phyloP scores from a whole-genome alignment of 2,329 filamentous ascomycete species.

The Fusarium odoratissimum region DNA sequence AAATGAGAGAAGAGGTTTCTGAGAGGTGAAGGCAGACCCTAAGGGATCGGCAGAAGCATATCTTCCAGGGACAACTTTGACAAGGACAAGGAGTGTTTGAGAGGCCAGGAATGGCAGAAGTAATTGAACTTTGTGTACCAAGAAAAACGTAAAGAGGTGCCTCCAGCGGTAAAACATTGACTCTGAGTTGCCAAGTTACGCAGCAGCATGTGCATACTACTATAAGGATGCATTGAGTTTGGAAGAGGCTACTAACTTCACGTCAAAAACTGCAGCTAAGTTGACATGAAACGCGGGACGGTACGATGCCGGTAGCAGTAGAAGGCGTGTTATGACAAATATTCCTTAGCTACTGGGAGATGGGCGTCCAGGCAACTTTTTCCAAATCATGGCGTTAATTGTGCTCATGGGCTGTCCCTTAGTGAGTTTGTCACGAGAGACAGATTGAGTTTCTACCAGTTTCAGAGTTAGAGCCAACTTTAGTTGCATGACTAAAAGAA shows the following conservation, averaged over 20 bases:
- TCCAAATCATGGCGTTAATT: background rate
- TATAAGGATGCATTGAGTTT: constrained; percentile 13
- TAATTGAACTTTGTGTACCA: constrained; percentile 4
- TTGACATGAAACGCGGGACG: constrained; percentile 9
- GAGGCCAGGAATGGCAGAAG: background rate
- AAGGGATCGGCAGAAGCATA: constrained; percentile 25
- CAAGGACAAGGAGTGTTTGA: constrained; percentile 13
- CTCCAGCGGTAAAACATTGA: background rate
- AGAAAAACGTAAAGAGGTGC: background rate
- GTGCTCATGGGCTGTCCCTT: background rate
- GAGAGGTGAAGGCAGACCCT: constrained; percentile 1
- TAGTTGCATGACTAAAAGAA: constrained; percentile 9
- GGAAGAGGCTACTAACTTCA: constrained; percentile 5
- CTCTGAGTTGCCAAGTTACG: background rate
- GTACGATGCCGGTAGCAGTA: background rate
- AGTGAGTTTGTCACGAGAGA: background rate
- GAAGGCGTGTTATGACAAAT: background rate
- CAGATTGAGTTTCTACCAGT: constrained; percentile 32
- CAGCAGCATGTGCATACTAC: background rate
- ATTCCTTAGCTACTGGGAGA: constrained; percentile 1
- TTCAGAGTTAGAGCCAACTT: constrained; percentile 14
- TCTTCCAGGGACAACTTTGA: background rate
- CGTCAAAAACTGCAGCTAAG: background rate
- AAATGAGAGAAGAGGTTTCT: background rate
- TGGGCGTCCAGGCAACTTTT: background rate